Evolutionary conservation across 1,284 basidiomycete genomes (phyloP), one percentile per base, ranked within the genome.

Genomic region (Puccinia triticina): DNA sequence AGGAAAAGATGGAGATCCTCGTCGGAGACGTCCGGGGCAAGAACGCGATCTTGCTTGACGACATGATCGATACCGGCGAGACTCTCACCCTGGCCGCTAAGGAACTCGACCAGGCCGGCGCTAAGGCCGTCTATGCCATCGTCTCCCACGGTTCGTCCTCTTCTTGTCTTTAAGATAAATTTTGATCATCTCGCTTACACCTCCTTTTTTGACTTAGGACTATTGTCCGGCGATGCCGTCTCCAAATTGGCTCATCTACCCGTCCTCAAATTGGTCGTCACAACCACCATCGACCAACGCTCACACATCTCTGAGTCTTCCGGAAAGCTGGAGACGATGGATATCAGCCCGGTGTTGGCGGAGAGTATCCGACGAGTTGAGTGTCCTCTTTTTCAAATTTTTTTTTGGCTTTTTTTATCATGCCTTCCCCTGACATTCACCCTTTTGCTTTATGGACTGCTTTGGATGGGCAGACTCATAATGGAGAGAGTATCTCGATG

Each of bases 21-120:
- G 96, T 99, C 77, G 96, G 96, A n/a, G 94, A 98, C 87, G 96
- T 99, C 83, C 90, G 90, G 85, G 95, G 93, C 88, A 96, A 96
- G 93, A 90, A 93, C 76, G 95, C 94, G 43, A 96, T 99, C 85
- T 89, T 99, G 73, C 93, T 99, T 43, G 96, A 99, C 87, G 96
- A 99, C 87, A 98, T 99, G 95, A 93, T 98, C 86, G 97, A 99
- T 88, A 95, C 94, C 7, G 96, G 96, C 1, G 90, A 90, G 83
- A 99, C 97, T 1, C 90, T 99, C 34, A 89, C 91, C 16, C 89
- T 98, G 23, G 96, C 96, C 40, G 93, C 92, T 16, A 91, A 91
- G 78, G 94, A 95, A 3, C 89, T 99, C 83, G 90, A 92, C 83
- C 94, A 96, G 84, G 93, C 93, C 82, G 96, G 97, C 46, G 96